Base-by-base conservation (phyloP, 345 rosid genomes). In the Viola odorata region DNA sequence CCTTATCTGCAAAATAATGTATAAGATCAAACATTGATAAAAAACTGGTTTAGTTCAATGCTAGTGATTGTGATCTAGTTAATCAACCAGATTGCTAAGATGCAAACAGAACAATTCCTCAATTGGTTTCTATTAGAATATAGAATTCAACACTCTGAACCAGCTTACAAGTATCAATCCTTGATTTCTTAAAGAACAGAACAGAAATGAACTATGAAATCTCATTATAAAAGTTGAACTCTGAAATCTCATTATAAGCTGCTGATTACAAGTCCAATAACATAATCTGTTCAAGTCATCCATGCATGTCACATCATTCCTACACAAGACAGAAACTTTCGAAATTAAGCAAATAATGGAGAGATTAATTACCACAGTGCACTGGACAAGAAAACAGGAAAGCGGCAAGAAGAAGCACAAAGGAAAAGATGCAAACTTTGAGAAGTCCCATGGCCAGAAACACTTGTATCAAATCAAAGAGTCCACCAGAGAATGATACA, bases 1-100 rank as follows among this genome's bases (percentile, higher is more conserved):
- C 84, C 6, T 70, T 83, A 5, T 83, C 96, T 85, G 81, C 55
- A 45, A 38, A 44, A 55, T n/a, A 37, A 38, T 3, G 12, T 23
- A 47, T 2, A 23, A 32, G 15, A 38, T 8, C 12, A n/a, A n/a
- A 17, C 12, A 11, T 44, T 7, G 7, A 6, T 11, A 13, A 12
- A 55, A 38, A 3, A 7, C 4, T 36, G 15, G 42, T 36, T 37
- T 12, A 38, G 10, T 37, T 5, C 5, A 7, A 5, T 55, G 9
- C 8, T 37, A 4, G n/a, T n/a, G n/a, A n/a, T n/a, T n/a, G n/a
- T n/a, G n/a, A n/a, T n/a, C n/a, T n/a, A n/a, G 15, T 37, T 4
- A 9, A 6, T 55, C 6, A 13, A 44, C 12, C 16, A 5, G 36
- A 0, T 10, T 5, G 2, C 41, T 32, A 37, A 55, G 5, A 8